Percentiles rank a stretch among this genome's conserved stretches.
phyloP scores from a whole-genome alignment of 1,284 basidiomycete species.

The Sporisorium iseilematis-ciliati region DNA sequence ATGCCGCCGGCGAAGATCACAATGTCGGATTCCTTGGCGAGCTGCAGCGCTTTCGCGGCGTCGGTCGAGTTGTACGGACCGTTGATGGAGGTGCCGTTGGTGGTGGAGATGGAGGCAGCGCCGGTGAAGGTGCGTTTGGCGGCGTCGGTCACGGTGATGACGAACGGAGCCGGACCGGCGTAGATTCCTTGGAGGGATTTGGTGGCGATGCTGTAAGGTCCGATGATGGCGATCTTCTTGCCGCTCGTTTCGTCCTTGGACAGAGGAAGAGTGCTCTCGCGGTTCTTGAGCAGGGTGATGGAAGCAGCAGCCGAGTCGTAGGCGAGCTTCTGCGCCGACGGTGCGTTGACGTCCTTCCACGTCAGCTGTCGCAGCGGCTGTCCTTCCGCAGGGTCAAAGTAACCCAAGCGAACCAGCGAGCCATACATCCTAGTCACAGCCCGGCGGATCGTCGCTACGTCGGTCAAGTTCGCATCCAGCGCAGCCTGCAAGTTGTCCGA shows the following conservation, averaged over 20 bases:
- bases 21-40: not conserved
- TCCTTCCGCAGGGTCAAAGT: constrained; percentile 12
- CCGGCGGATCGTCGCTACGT: constrained; percentile 8
- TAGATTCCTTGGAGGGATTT: constrained; percentile 24
- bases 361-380: constrained; percentile 25
- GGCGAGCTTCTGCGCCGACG: constrained; percentile 16
- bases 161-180: constrained; percentile 17
- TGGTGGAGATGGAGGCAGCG: not conserved
- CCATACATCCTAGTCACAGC: constrained; percentile 25
- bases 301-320: constrained; percentile 13
- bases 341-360: constrained; percentile 25
- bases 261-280: not conserved
- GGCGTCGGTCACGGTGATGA: constrained; percentile 15
- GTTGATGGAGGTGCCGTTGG: constrained; percentile 19
- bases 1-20: constrained; percentile 29
- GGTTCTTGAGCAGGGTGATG: constrained; percentile 25
- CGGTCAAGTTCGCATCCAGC: constrained; percentile 18
- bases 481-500: constrained; percentile 15
- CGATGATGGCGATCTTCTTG: constrained; percentile 24
- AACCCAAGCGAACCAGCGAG: constrained; percentile 22
- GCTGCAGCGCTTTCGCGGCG: not conserved
- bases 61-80: not conserved
- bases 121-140: constrained; percentile 9
- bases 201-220: constrained; percentile 24
- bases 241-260: not conserved